Evolutionary conservation across 306 rosid species (phyloP).

Genomic region (Luffa aegyptiaca): DNA sequence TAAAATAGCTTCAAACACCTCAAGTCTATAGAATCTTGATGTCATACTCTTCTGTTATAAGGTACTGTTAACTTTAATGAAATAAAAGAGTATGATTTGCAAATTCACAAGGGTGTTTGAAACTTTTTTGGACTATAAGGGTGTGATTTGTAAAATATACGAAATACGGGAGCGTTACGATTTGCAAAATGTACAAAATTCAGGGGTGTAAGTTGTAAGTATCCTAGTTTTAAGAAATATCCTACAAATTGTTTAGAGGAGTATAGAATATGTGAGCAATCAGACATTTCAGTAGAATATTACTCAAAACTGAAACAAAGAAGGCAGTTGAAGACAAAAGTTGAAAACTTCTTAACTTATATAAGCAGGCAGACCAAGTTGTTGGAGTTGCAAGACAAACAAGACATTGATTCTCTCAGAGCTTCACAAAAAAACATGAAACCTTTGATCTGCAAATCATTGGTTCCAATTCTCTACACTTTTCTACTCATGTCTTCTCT

Average conservation of each 20-base stretch:
- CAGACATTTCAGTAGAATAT: conserved; percentile 3
- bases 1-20: neutral
- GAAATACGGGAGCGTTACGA: neutral
- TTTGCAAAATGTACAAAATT: neutral
- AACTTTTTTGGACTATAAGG: neutral
- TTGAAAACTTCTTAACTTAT: conserved; percentile 17
- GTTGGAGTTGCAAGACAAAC: conserved; percentile 18
- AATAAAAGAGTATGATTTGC: neutral
- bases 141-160: neutral
- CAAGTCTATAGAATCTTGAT: too few relatives aligned
- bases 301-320: neutral
- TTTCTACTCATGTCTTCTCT: conserved; percentile 34
- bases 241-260: neutral
- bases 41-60: neutral
- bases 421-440: conserved; percentile 48
- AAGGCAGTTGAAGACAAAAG: conserved; percentile 6
- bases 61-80: too few relatives aligned
- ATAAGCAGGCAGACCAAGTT: conserved; percentile 23
- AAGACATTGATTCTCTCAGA: conserved; percentile 29
- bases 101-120: too few relatives aligned
- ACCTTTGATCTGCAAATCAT: conserved; percentile 27
- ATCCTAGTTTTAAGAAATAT: neutral
- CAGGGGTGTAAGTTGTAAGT: neutral
- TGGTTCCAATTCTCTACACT: conserved; percentile 26
- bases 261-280: neutral